Percentiles rank a stretch among this genome's conserved stretches.
These are phyloP conservation scores for Tetrahymena borealis DNA, from an alignment of 73 alveolate genomes.

Conservation along the genomic window DNA sequence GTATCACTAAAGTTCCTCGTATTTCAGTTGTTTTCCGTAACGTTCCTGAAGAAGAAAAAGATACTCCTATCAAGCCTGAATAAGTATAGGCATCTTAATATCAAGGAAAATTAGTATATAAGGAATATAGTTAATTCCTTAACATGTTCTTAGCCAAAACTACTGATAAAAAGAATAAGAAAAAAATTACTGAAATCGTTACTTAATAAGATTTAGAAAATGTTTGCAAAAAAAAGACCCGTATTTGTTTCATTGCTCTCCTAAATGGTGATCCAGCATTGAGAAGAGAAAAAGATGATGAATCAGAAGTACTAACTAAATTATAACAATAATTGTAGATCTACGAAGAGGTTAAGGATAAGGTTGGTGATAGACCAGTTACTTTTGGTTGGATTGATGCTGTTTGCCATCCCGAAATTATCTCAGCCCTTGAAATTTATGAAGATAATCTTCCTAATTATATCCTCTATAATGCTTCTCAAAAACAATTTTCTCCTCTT, in stretches of 20 bases:
- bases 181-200: background rate
- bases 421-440: background rate
- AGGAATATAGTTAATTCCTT: background rate
- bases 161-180: background rate
- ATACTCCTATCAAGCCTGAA: background rate
- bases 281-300: background rate
- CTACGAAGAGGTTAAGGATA: background rate
- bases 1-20: background rate
- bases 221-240: background rate
- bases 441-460: background rate
- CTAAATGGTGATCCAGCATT: background rate
- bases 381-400: background rate
- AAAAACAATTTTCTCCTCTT: background rate
- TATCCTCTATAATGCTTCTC: background rate
- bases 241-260: background rate
- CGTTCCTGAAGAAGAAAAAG: background rate
- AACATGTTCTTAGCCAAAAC: background rate
- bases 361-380: background rate
- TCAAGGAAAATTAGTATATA: background rate
- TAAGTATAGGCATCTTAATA: background rate
- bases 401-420: background rate
- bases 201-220: background rate
- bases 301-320: background rate
- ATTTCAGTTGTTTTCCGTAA: background rate
- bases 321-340: background rate